Evolutionary conservation across 2,329 filamentous ascomycete species (phyloP).

Genomic region (Fusarium xyrophilum): DNA sequence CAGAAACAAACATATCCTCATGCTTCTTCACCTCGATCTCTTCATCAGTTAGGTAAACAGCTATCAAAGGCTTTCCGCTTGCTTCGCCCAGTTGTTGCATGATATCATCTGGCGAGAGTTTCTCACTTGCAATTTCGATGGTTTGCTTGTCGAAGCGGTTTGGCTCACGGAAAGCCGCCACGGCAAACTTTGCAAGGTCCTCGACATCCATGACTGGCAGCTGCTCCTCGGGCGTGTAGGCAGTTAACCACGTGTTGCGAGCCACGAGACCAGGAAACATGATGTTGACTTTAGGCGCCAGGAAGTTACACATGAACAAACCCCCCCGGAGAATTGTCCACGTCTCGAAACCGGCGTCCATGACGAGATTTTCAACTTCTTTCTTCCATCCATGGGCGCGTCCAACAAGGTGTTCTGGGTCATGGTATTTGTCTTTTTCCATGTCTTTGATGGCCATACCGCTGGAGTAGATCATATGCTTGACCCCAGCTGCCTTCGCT

Average conservation of each 20-base stretch:
- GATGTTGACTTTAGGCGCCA: slow-evolving; percentile 3
- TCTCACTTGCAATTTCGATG: slow-evolving; percentile 2
- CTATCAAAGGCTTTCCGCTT: neutral
- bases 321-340: slow-evolving; percentile 10
- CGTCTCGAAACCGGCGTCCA: neutral
- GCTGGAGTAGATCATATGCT: slow-evolving; percentile 8
- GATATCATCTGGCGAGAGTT: neutral
- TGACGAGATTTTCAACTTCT: neutral
- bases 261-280: neutral
- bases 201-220: slow-evolving; percentile 7
- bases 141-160: neutral
- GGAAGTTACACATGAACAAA: slow-evolving; percentile 13
- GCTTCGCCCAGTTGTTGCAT: neutral
- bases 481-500: neutral
- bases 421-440: neutral
- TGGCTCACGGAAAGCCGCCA: neutral
- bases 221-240: neutral
- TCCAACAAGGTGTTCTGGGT: neutral
- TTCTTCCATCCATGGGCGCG: neutral
- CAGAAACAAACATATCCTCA: neutral
- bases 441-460: slow-evolving; percentile 11
- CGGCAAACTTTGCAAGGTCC: slow-evolving; percentile 5
- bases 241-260: neutral
- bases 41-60: neutral
- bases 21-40: neutral